Base-by-base conservation (phyloP, 2,329 filamentous ascomycete genomes). In the Aotearoamyces nothofagi region DNA sequence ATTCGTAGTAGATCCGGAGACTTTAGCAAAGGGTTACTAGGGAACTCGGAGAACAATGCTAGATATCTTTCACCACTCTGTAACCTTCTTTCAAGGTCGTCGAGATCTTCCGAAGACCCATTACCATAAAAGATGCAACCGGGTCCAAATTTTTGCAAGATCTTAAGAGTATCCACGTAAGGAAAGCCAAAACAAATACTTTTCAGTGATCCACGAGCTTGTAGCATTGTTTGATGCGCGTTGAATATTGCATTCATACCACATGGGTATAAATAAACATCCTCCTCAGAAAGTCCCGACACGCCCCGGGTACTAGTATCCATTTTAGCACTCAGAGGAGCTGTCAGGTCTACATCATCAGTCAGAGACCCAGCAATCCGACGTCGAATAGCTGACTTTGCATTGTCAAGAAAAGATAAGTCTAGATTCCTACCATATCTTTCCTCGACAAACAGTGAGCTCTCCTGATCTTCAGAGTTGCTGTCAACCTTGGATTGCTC, bases 211-310 rank as follows among this genome's bases (percentile, higher is more conserved):
- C 73, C 72, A 20, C 75, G 69, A 1, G 70, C 63, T 29, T 61
- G 58, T 37, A 87, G 58, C 28, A 94, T 58, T 24, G 69, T 70
- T 27, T 78, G 73, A 49, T 98, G 90, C 0, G 80, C 67, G 42
- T 82, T 83, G 57, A 83, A 98, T 24, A 98, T 94, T 29, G 87
- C 74, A 46, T 83, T 94, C 86, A 98, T 98, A 20, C 90, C 90
- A 22, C 69, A 77, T 1, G 87, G 81, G 40, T 79, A 87, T 1
- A 98, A 64, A 45, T 83, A 92, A 19, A 98, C 79, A 48, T 98
- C 87, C 13, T 81, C 70, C 48, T 92, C 83, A 2, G 70, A 71
- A 29, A 94, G 74, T 14, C 68, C 74, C 8, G 64, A 59, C 3
- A 76, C 58, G 13, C 69, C 66, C 27, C 69, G 57, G 5, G 58